Conservation (phyloP, 2,329 filamentous ascomycete species). For the Alternaria dauci region DNA sequence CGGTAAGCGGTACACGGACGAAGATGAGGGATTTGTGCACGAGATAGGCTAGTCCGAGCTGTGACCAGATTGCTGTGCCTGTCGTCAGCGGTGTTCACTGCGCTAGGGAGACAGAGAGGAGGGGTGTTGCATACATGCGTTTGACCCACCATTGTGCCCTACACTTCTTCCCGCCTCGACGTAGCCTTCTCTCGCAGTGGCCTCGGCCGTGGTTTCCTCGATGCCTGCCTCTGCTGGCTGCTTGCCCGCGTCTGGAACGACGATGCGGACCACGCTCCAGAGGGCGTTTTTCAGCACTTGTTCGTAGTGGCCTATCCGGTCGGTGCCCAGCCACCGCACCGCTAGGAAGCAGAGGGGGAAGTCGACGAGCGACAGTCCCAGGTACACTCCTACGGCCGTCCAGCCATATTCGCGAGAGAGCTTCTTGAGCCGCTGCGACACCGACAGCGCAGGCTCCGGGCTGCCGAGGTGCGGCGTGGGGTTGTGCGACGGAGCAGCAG, state of each 20-base stretch:
- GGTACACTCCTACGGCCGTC: slow-evolving; percentile 90
- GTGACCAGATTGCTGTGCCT: slow-evolving; percentile 73
- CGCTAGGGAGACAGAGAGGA: not conserved
- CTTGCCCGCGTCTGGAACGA: slow-evolving; percentile 64
- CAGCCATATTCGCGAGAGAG: slow-evolving; percentile 94
- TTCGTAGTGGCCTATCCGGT: slow-evolving; percentile 80
- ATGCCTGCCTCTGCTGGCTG: slow-evolving; percentile 57
- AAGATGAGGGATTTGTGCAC: slow-evolving; percentile 99
- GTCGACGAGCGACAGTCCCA: slow-evolving; percentile 82
- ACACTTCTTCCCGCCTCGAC: slow-evolving; percentile 67
- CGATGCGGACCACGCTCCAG: slow-evolving; percentile 67
- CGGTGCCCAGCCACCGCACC: slow-evolving; percentile 82
- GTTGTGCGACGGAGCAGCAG: slow-evolving; percentile 41
- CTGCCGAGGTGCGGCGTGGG: slow-evolving; percentile 53
- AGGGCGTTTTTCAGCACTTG: slow-evolving; percentile 70
- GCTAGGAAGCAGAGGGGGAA: slow-evolving; percentile 95
- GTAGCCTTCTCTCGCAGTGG: slow-evolving; percentile 41
- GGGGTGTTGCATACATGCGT: slow-evolving; percentile 72
- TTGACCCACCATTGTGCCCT: slow-evolving; percentile 66
- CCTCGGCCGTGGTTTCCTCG: slow-evolving; percentile 45
- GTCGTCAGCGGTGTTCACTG: slow-evolving; percentile 20
- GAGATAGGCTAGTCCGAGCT: slow-evolving; percentile 91
- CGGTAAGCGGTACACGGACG: slow-evolving; percentile 89
- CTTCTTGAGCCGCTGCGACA: slow-evolving; percentile 79
- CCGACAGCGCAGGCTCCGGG: slow-evolving; percentile 57